Percentiles rank a stretch among this genome's conserved stretches.
phyloP scores from a whole-genome alignment of 2,329 filamentous ascomycete species.

The Penicillium sp. region DNA sequence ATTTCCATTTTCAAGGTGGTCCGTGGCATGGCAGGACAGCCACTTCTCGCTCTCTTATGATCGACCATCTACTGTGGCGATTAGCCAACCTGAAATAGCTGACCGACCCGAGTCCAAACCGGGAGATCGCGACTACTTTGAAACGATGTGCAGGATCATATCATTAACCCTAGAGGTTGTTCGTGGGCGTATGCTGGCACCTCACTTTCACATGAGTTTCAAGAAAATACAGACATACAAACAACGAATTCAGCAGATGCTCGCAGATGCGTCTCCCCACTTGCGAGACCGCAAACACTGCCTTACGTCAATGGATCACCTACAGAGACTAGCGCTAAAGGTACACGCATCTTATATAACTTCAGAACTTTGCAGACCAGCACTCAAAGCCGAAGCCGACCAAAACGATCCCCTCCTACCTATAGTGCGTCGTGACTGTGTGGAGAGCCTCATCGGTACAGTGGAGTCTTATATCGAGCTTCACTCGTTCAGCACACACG shows the following conservation, averaged over 20 bases:
- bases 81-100: constrained; percentile 50
- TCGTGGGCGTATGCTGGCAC: constrained; percentile 52
- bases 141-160: constrained; percentile 56
- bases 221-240: constrained; percentile 55
- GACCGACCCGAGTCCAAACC: constrained; percentile 46
- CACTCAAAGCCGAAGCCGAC: constrained; percentile 51
- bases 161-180: constrained; percentile 54
- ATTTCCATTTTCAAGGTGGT: constrained; percentile 46
- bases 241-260: constrained; percentile 54
- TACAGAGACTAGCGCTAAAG: constrained; percentile 59
- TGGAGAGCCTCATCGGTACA: constrained; percentile 52
- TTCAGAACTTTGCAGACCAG: constrained; percentile 59
- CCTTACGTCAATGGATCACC: constrained; percentile 44
- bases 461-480: constrained; percentile 61
- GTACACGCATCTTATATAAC: constrained; percentile 60
- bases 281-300: constrained; percentile 51
- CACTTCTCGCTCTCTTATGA: constrained; percentile 62
- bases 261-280: constrained; percentile 56
- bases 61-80: constrained; percentile 52
- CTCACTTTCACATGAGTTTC: constrained; percentile 52
- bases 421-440: constrained; percentile 50
- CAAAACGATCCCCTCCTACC: constrained; percentile 35
- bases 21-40: constrained; percentile 62
- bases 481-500: constrained; percentile 39
- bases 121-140: constrained; percentile 53